These are phyloP conservation scores for Escovopsis sp. DNA, from an alignment of 2,329 filamentous ascomycete genomes.

Conservation along the genomic window DNA sequence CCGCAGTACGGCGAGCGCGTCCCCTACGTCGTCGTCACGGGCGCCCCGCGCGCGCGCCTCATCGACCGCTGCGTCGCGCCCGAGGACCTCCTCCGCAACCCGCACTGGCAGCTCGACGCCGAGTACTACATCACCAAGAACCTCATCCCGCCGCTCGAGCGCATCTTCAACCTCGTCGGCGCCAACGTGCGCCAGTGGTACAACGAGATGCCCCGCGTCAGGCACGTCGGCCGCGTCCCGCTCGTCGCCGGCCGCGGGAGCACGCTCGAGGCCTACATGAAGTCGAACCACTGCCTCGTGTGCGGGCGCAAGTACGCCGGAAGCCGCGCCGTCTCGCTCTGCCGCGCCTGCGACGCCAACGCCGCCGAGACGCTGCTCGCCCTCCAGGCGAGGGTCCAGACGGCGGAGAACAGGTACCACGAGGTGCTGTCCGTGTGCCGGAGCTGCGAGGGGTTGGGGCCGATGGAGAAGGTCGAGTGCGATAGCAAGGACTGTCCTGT, in stretches of 20 bases:
- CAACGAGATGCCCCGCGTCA: constrained; percentile 89
- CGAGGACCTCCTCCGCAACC: constrained; percentile 62
- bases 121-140: constrained; percentile 98
- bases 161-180: constrained; percentile 92
- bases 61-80: constrained; percentile 85
- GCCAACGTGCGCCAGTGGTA: constrained; percentile 87
- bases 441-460: constrained; percentile 60
- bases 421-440: constrained; percentile 62
- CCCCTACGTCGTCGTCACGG: constrained; percentile 84
- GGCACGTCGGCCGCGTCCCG: constrained; percentile 41
- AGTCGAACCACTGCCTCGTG: constrained; percentile 60
- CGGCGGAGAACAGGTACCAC: constrained; percentile 46
- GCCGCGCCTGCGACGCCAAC: constrained; percentile 38
- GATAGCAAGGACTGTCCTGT: constrained; percentile 88
- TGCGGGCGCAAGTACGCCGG: constrained; percentile 33
- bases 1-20: constrained; percentile 92
- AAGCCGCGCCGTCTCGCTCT: constrained; percentile 30
- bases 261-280: constrained; percentile 92
- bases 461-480: constrained; percentile 66
- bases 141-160: constrained; percentile 82
- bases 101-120: constrained; percentile 69
- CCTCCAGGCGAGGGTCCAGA: constrained; percentile 47
- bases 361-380: constrained; percentile 46
- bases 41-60: constrained; percentile 70
- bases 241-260: constrained; percentile 31